Evolutionary conservation across 305 asterid genomes (phyloP), one percentile per base, ranked within the genome.

Genomic region (Andrographis paniculata): DNA sequence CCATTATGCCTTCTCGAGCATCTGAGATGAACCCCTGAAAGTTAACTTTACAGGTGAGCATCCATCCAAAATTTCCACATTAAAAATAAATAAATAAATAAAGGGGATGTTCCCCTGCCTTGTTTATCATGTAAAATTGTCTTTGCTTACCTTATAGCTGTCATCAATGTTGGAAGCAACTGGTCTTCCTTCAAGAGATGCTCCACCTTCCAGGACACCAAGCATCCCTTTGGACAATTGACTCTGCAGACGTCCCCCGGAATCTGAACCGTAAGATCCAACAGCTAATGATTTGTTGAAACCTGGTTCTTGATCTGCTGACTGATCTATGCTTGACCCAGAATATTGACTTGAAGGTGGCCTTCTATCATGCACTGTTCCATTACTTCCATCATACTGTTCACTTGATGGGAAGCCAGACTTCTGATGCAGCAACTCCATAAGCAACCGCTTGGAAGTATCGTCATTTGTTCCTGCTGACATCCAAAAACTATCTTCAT

Each of bases 381-480:
- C 94, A 59, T 63, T 57, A 39, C 60, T 37, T 69, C 62, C 56
- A 55, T 78, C 88, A 55, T 72, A 56, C 41, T 76, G 69, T 52
- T 73, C 94, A 45, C 53, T 55, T 33, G 84, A 57, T 52, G 72
- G 73, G 37, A 69, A 73, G 50, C 74, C 75, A 22, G 95, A 62
- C 59, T 91, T 91, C 64, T 78, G 95, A 53, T 83, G 94, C 48
- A 91, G 85, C 55, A 91, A 70, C 57, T 91, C 95, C 99, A 91
- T 80, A 55, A 91, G 94, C 68, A 87, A 71, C 17, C 94, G 86
- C 73, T 87, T 91, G 40, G 99, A 91, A 68, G 75, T 80, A 69
- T 91, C 96, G 60, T 91, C 96, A 70, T 76, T 76, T 20, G 80
- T 61, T 50, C 84, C 95, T 42, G 89, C 86, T n/a, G 96, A 83